These are phyloP conservation scores for Cicer cuneatum DNA, from an alignment of 306 rosid species.

Conservation along the genomic window DNA sequence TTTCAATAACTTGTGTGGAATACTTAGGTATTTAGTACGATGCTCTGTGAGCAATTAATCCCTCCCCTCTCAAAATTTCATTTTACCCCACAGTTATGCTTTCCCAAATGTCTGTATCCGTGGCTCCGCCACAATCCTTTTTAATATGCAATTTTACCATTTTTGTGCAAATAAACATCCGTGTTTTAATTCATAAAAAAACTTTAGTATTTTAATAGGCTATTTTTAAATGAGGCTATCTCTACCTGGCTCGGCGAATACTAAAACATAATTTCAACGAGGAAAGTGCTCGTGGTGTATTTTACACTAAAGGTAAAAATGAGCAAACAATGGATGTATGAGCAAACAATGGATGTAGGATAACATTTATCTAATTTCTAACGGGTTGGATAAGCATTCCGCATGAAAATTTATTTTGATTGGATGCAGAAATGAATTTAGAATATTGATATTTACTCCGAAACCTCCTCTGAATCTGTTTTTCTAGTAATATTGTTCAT, in stretches of 20 bases:
- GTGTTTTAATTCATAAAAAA: neutral
- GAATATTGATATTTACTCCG: too few species aligned
- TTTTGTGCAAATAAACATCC: slow-evolving; percentile 45
- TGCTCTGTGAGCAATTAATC: slow-evolving; percentile 52
- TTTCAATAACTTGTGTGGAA: slow-evolving; percentile 61
- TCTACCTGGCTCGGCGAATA: neutral
- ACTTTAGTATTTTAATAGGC: neutral
- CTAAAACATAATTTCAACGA: too few species aligned
- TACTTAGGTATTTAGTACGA: slow-evolving; percentile 46
- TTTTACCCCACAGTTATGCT: neutral
- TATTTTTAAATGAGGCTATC: neutral
- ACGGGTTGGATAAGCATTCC: too few species aligned
- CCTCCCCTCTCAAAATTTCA: neutral
- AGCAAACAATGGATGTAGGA: too few species aligned
- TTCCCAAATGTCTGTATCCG: slow-evolving; percentile 50
- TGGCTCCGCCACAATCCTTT: slow-evolving; percentile 52
- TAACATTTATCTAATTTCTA: too few species aligned
- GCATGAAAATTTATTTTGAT: too few species aligned
- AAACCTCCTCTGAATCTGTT: too few species aligned
- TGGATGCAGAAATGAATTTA: too few species aligned
- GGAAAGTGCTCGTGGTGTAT: too few species aligned
- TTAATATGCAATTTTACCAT: slow-evolving; percentile 43
- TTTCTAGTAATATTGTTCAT: too few species aligned
- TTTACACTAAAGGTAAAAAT: too few species aligned
- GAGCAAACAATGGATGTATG: too few species aligned